phyloP scores from a whole-genome alignment of 257 asterid species.

The Solanum dulcamara region DNA sequence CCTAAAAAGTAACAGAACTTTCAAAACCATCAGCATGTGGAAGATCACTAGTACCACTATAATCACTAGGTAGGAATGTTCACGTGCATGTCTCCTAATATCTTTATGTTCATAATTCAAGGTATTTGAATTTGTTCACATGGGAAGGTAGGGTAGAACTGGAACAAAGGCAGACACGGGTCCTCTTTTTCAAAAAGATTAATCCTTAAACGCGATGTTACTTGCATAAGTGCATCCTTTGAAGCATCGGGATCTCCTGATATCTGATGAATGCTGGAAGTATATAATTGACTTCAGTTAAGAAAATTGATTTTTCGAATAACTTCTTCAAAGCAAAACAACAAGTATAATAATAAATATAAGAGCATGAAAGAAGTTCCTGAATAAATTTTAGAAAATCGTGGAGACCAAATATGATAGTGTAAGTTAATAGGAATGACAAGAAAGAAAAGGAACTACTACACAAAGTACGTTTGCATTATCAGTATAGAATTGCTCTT shows the following conservation, averaged over 20 bases:
- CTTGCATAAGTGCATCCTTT: conserved; percentile 20
- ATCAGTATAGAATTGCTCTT: too few species aligned
- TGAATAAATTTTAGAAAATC: not conserved
- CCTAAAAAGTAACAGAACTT: conserved; percentile 5
- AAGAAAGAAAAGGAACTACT: not conserved
- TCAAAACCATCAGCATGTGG: conserved; percentile 13
- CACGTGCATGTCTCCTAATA: conserved; percentile 9
- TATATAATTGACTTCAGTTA: not conserved
- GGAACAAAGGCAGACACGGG: conserved; percentile 11
- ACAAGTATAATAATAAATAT: not conserved
- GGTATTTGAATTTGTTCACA: conserved; percentile 4
- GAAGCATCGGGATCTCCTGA: conserved; percentile 11
- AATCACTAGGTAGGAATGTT: conserved; percentile 10
- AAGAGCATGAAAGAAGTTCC: not conserved
- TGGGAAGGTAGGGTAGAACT: conserved; percentile 14
- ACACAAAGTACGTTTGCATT: not conserved
- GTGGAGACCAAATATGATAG: not conserved
- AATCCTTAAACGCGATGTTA: conserved; percentile 17
- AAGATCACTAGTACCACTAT: conserved; percentile 9
- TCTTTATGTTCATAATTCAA: conserved; percentile 5
- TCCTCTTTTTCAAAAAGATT: conserved; percentile 18
- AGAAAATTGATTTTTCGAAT: not conserved
- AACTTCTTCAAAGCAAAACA: not conserved
- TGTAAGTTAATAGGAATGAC: not conserved
- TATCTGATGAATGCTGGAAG: conserved; percentile 1